phyloP scores from a whole-genome alignment of 768 basidiomycete species.

The Leucosporidium yakuticum region DNA sequence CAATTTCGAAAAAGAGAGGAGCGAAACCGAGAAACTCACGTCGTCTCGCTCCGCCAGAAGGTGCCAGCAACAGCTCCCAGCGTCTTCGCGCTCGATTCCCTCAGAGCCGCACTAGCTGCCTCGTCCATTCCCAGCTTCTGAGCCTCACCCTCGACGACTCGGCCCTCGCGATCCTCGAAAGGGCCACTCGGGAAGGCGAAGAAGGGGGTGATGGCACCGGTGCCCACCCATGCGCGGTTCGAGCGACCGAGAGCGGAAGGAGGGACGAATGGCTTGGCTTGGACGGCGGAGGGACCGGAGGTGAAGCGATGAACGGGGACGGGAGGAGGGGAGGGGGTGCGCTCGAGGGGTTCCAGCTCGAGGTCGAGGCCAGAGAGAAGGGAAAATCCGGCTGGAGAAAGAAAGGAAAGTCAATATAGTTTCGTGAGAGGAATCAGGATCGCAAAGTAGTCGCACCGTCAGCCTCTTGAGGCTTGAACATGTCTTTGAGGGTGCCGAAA shows the following conservation, averaged over 20 bases:
- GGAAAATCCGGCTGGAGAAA: conserved; percentile 19
- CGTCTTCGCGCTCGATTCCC: conserved; percentile 3
- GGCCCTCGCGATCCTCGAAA: background rate
- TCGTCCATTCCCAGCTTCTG: background rate
- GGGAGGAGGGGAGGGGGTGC: conserved; percentile 3
- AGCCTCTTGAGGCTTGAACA: conserved; percentile 31
- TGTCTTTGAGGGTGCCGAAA: conserved; percentile 14
- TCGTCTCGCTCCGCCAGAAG: conserved; percentile 24
- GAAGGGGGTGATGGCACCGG: conserved; percentile 15
- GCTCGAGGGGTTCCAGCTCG: conserved; percentile 19
- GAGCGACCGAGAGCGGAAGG: background rate
- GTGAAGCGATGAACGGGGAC: background rate
- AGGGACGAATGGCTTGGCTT: conserved; percentile 11
- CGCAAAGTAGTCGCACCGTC: background rate
- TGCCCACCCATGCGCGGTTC: conserved; percentile 7
- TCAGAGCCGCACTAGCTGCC: background rate
- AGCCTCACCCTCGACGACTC: background rate
- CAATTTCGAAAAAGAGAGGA: background rate
- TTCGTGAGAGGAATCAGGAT: background rate
- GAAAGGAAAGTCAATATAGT: background rate
- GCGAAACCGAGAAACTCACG: conserved; percentile 13
- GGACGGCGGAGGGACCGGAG: background rate
- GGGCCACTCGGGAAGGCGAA: conserved; percentile 16
- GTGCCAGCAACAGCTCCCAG: background rate
- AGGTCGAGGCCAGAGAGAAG: conserved; percentile 29